These are phyloP conservation scores for Ceratocystis destructans DNA, from an alignment of 2,329 filamentous ascomycete genomes.

Conservation along the genomic window DNA sequence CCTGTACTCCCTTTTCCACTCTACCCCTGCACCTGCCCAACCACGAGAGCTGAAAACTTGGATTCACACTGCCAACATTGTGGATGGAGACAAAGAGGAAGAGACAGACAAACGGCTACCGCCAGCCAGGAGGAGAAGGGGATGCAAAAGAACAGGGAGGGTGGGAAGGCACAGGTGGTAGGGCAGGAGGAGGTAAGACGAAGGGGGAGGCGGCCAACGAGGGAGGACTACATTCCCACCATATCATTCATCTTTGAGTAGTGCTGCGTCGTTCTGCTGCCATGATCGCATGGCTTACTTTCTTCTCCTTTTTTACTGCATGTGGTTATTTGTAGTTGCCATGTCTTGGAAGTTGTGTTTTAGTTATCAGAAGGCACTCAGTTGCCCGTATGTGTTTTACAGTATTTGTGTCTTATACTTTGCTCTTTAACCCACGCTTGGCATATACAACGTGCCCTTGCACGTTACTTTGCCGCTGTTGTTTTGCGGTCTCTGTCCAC, in stretches of 20 bases:
- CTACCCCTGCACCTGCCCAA: background rate
- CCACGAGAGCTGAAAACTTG: slow-evolving; percentile 3
- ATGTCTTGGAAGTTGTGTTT: background rate
- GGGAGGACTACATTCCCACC: background rate
- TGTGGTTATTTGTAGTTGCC: background rate
- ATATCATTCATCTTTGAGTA: background rate
- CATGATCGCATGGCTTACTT: background rate
- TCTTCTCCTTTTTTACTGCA: background rate
- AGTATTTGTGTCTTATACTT: background rate
- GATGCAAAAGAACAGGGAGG: background rate
- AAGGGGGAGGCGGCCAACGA: background rate
- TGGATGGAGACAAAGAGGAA: background rate
- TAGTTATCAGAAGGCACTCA: background rate
- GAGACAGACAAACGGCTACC: no score
- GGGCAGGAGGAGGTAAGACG: background rate
- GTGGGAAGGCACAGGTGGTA: background rate
- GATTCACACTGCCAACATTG: background rate
- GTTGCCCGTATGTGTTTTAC: background rate
- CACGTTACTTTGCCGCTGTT: background rate
- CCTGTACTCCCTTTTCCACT: background rate
- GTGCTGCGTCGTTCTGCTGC: background rate
- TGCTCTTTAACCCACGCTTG: background rate
- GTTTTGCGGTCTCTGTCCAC: background rate
- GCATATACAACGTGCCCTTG: background rate
- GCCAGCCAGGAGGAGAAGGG: no score